A percentile compares a stretch with the other conserved stretches of the same genome.
Conservation (phyloP, 2,329 filamentous ascomycete species). For the Hymenoscyphus fraxineus region DNA sequence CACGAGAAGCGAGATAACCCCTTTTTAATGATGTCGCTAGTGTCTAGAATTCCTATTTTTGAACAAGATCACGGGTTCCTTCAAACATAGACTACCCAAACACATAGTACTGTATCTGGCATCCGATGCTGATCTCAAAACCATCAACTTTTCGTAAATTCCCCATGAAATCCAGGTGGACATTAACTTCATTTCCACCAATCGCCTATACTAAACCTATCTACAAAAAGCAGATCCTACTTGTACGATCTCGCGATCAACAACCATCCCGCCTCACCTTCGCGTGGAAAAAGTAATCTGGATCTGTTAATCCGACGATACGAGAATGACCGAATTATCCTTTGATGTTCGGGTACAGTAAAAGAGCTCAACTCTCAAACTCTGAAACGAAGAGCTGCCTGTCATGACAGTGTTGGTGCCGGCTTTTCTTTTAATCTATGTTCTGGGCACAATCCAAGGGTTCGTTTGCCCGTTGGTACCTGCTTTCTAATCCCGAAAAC, state of each 20-base stretch:
- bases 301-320: no score
- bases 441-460: not conserved
- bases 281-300: no score
- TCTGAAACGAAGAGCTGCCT: not conserved
- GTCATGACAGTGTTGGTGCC: not conserved
- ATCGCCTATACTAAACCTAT: no score
- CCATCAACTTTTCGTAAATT: no score
- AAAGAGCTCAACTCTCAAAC: not conserved
- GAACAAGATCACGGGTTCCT: not conserved
- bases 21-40: not conserved
- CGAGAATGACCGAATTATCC: no score
- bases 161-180: no score
- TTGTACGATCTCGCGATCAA: not conserved
- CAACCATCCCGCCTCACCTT: not conserved
- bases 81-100: no score
- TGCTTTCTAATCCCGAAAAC: not conserved
- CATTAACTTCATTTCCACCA: no score
- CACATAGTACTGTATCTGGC: no score
- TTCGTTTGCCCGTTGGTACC: not conserved
- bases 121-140: no score
- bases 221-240: no score
- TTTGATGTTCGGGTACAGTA: not conserved
- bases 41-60: not conserved
- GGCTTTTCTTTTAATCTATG: not conserved
- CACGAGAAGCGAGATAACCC: conserved; percentile 3